Percentiles rank a stretch among this genome's conserved stretches.
Evolutionary conservation across 2,329 filamentous ascomycete species (phyloP).

Genomic region (Talaromyces sp.): DNA sequence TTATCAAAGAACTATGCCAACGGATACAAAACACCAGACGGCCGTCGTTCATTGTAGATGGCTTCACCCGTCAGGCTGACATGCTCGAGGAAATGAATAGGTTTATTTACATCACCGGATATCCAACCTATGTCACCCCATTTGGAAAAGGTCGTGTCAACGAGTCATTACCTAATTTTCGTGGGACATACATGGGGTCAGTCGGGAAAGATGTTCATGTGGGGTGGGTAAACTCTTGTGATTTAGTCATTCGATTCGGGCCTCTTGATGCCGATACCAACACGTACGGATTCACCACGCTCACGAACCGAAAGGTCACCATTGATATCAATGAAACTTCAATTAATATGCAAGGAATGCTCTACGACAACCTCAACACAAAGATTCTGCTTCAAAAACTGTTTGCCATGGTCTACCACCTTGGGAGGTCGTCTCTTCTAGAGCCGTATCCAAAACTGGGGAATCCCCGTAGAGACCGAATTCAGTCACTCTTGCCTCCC

Average conservation of each 20-base stretch:
- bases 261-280: not conserved
- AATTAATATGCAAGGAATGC: not conserved
- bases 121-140: not conserved
- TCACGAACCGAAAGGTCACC: not conserved
- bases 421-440: not conserved
- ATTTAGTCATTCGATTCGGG: not conserved
- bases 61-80: not conserved
- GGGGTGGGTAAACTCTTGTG: not conserved
- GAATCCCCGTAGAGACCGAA: not conserved
- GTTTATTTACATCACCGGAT: not conserved
- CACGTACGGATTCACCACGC: not conserved
- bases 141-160: not conserved
- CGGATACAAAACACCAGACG: not conserved
- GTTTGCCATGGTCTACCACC: not conserved
- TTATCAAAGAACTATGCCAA: not conserved
- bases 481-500: not conserved
- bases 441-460: not conserved
- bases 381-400: not conserved
- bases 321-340: not conserved
- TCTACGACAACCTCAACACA: not conserved
- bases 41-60: not conserved
- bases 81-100: not conserved
- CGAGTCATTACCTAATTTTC: not conserved
- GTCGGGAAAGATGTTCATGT: not conserved
- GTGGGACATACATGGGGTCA: not conserved